Percentiles rank a stretch among this genome's conserved stretches.
Conservation (phyloP, 345 rosid genomes). For the Sonneratia alba region DNA sequence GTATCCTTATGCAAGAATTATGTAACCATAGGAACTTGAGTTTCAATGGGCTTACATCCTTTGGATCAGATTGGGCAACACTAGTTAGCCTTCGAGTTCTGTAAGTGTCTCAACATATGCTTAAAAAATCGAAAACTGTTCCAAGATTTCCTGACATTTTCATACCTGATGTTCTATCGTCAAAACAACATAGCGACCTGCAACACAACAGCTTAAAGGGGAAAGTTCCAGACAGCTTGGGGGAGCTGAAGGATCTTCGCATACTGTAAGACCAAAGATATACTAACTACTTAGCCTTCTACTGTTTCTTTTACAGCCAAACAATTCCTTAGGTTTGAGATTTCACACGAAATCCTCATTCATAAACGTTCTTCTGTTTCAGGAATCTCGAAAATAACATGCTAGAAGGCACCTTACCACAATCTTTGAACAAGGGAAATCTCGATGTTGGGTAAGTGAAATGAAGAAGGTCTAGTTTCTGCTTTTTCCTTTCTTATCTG, state of each 20-base stretch:
- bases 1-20: not conserved
- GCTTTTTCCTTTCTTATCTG: not conserved
- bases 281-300: not conserved
- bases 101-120: slow-evolving; percentile 34
- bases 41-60: slow-evolving; percentile 61
- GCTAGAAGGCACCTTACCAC: slow-evolving; percentile 63
- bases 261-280: slow-evolving; percentile 42
- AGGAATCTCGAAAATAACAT: slow-evolving; percentile 85
- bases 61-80: slow-evolving; percentile 53
- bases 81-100: slow-evolving; percentile 63
- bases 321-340: not conserved
- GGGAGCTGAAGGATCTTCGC: slow-evolving; percentile 57
- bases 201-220: slow-evolving; percentile 73
- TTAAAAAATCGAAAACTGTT: not conserved
- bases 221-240: slow-evolving; percentile 60
- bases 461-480: not conserved
- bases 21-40: slow-evolving; percentile 61
- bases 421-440: slow-evolving; percentile 51
- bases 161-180: not conserved
- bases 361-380: slow-evolving; percentile 4
- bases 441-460: slow-evolving; percentile 60
- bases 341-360: not conserved
- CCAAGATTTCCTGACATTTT: not conserved
- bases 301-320: not conserved
- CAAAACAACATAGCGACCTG: slow-evolving; percentile 53